Percentiles rank a stretch among this genome's conserved stretches.
phyloP scores from a whole-genome alignment of 257 asterid species.

The Nicotiana undulata region DNA sequence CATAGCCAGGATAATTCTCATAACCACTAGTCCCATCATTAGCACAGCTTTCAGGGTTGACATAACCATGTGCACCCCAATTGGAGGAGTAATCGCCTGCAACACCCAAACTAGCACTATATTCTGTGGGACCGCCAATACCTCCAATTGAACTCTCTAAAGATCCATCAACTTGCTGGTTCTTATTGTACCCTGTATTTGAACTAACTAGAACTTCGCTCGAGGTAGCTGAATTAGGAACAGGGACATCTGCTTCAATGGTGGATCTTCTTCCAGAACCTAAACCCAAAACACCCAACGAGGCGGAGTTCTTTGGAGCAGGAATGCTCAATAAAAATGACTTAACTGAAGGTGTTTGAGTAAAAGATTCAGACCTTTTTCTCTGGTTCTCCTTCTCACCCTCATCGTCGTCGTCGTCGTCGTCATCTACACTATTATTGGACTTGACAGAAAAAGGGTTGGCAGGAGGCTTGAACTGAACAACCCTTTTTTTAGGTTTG shows the following conservation, averaged over 20 bases:
- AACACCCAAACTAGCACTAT: not conserved
- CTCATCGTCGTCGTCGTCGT: conserved; percentile 44
- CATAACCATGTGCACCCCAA: conserved; percentile 29
- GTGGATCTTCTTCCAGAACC: conserved; percentile 53
- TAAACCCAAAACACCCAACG: conserved; percentile 56
- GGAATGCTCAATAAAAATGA: conserved; percentile 64
- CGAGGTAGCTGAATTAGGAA: conserved; percentile 18
- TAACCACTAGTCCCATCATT: conserved; percentile 32
- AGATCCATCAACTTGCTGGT: conserved; percentile 19
- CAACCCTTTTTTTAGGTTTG: conserved; percentile 47
- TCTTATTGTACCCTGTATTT: conserved; percentile 16
- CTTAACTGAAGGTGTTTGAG: conserved; percentile 32
- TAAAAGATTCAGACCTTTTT: conserved; percentile 27
- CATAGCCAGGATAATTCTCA: conserved; percentile 17
- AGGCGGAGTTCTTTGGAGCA: conserved; percentile 60
- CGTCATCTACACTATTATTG: conserved; percentile 9
- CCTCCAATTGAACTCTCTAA: conserved; percentile 12
- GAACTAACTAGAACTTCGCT: conserved; percentile 16
- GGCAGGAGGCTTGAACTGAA: conserved; percentile 70
- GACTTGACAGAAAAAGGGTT: conserved; percentile 15
- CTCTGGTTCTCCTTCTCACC: conserved; percentile 44
- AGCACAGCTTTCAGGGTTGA: conserved; percentile 18
- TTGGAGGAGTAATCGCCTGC: conserved; percentile 27
- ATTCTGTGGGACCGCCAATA: conserved; percentile 9
- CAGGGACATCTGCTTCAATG: conserved; percentile 46